phyloP scores from a whole-genome alignment of 2,329 filamentous ascomycete species.

The Pyricularia sp. region DNA sequence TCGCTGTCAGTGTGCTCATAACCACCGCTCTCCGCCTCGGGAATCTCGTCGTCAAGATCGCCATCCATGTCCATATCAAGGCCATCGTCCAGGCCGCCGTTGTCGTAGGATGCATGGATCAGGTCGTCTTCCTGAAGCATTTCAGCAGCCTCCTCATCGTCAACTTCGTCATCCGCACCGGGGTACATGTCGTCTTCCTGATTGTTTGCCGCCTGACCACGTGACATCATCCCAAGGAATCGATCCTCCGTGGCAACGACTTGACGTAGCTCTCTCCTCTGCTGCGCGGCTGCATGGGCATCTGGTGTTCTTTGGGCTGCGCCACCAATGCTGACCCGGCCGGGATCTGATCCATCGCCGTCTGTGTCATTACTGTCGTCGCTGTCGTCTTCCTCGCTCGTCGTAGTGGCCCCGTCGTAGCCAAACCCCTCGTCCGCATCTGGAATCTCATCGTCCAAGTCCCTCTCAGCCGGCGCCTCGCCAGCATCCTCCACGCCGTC shows the following conservation, averaged over 20 bases:
- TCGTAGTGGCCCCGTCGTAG: conserved; percentile 29
- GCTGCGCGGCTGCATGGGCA: conserved; percentile 14
- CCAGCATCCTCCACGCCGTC: conserved; percentile 31
- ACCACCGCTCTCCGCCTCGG: conserved; percentile 46
- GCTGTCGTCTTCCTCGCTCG: conserved; percentile 27
- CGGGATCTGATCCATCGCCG: conserved; percentile 26
- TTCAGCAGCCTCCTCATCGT: conserved; percentile 42
- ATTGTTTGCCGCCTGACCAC: conserved; percentile 30
- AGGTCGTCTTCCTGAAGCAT: conserved; percentile 53
- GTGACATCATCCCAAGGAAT: conserved; percentile 43
- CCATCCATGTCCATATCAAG: conserved; percentile 46
- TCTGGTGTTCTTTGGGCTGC: conserved; percentile 10
- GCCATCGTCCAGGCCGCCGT: conserved; percentile 17
- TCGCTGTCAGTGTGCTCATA: conserved; percentile 74
- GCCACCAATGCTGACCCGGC: conserved; percentile 19
- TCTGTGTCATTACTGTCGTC: conserved; percentile 25
- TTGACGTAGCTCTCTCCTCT: conserved; percentile 31
- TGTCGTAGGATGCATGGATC: conserved; percentile 10
- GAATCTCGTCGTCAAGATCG: conserved; percentile 60
- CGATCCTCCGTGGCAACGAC: conserved; percentile 48
- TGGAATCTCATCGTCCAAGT: conserved; percentile 63
- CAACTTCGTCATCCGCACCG: conserved; percentile 38
- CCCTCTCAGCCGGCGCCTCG: conserved; percentile 36
- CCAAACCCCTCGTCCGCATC: conserved; percentile 47
- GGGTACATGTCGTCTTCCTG: conserved; percentile 35